Base-by-base conservation (phyloP, 225 moss, liverwort and hornwort species). In the Rhytidiadelphus loreus region DNA sequence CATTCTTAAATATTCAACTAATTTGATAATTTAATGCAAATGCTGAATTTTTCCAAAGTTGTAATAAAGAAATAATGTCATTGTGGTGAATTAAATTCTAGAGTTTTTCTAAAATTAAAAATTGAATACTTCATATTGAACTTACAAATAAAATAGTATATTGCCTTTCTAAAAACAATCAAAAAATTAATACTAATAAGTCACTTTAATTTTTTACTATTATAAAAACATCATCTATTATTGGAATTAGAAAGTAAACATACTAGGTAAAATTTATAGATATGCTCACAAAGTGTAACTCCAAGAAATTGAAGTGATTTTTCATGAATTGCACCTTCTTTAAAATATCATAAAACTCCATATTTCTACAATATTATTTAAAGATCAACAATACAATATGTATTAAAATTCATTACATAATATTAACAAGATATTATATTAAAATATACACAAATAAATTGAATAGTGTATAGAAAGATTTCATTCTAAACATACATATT, bases 121-220 rank as follows among this genome's bases (percentile, higher is more conserved):
- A 56, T n/a, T n/a, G 4, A 39, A 37, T 11, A 11, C 7, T 37
- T 55, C 4, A 57, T 28, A 12, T 28, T n/a, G 4, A 39, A 78
- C 0, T 57, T 39, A 7, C 2, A 26, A 37, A 39, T n/a, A 18
- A 11, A n/a, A 56, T 37, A 17, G 26, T 39, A n/a, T 0, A 16
- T 7, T 4, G 0, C 26, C 8, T 22, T 76, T 2, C 5, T 16
- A 13, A 33, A 46, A 21, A 20, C 0, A 8, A 35, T 32, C 0
- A 73, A 73, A 48, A 6, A 18, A 11, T 6, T 17, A 8, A 53
- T 13, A 14, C 9, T 0, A 33, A 0, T 8, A 39, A 25, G 3
- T 57, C 8, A 39, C 5, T 57, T 26, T 16, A 2, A 6, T 18
- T 24, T 60, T 48, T 62, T 3, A 25, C 35, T 44, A 32, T 33